phyloP scores from a whole-genome alignment of 2,329 filamentous ascomycete species.

The Verticillium longisporum region DNA sequence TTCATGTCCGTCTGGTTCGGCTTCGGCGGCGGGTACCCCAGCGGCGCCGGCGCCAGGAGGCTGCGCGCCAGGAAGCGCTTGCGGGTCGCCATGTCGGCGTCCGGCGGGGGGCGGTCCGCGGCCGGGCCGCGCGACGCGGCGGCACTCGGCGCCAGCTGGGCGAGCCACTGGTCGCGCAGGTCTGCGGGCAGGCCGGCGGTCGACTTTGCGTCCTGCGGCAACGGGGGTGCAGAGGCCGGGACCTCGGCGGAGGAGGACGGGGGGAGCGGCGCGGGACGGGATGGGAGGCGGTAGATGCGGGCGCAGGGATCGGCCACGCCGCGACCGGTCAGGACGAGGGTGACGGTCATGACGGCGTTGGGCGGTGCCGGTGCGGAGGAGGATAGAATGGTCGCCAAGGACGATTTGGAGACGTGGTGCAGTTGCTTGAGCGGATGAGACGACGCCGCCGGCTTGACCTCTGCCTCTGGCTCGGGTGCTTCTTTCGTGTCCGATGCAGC shows the following conservation, averaged over 20 bases:
- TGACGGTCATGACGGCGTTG: slow-evolving; percentile 50
- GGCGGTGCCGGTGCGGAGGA: slow-evolving; percentile 12
- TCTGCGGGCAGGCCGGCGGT: slow-evolving; percentile 29
- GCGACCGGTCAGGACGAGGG: slow-evolving; percentile 59
- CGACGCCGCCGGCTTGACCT: slow-evolving; percentile 7
- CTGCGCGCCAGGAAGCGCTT: slow-evolving; percentile 40
- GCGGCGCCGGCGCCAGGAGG: slow-evolving; percentile 29
- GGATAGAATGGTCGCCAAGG: slow-evolving; percentile 21
- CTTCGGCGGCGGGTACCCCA: slow-evolving; percentile 26
- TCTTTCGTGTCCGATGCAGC: slow-evolving; percentile 13
- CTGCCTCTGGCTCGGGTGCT: slow-evolving; percentile 3
- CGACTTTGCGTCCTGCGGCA: slow-evolving; percentile 5
- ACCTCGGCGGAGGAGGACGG: slow-evolving; percentile 33
- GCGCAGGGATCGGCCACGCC: slow-evolving; percentile 68
- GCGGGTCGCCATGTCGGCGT: slow-evolving; percentile 26
- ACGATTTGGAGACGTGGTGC: slow-evolving; percentile 12
- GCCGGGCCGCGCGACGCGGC: slow-evolving; percentile 8
- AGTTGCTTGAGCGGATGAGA: slow-evolving; percentile 7
- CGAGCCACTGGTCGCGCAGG: slow-evolving; percentile 67
- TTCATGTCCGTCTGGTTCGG: slow-evolving; percentile 31
- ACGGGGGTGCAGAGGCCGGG: slow-evolving; percentile 33
- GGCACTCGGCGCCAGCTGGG: slow-evolving; percentile 31
- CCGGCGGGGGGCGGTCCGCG: slow-evolving; percentile 11
- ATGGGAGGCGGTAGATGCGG: slow-evolving; percentile 81
- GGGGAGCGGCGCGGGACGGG: slow-evolving; percentile 13